Evolutionary conservation across 805 yeast species (phyloP).

Genomic region (Debaryomyces tyrocola): DNA sequence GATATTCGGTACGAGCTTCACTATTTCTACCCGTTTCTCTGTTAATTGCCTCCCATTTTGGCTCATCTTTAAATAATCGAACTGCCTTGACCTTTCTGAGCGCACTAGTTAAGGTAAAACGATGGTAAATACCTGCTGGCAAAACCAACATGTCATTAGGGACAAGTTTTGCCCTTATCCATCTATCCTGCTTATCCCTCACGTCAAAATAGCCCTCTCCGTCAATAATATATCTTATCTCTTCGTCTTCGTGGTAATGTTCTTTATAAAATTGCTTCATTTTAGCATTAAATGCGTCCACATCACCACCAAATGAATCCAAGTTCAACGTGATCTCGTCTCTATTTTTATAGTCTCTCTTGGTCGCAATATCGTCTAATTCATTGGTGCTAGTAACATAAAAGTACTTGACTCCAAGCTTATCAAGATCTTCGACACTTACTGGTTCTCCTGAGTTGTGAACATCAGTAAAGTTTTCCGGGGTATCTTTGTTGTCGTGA

Average conservation of each 20-base stretch:
- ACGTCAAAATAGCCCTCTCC: slow-evolving; percentile 95
- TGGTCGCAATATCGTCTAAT: slow-evolving; percentile 65
- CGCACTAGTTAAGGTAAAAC: slow-evolving; percentile 72
- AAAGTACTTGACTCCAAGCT: slow-evolving; percentile 69
- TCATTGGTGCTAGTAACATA: slow-evolving; percentile 48
- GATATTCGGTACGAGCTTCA: slow-evolving; percentile 37
- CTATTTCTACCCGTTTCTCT: slow-evolving; percentile 48
- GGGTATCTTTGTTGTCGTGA: slow-evolving; percentile 60
- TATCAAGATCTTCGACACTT: slow-evolving; percentile 45
- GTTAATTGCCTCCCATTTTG: slow-evolving; percentile 89
- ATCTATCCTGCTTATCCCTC: slow-evolving; percentile 56
- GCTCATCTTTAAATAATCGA: slow-evolving; percentile 89
- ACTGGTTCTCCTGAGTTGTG: slow-evolving; percentile 72
- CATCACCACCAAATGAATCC: slow-evolving; percentile 59
- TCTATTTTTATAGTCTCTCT: slow-evolving; percentile 76
- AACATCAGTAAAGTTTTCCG: slow-evolving; percentile 60
- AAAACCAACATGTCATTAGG: slow-evolving; percentile 68
- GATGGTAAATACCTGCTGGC: slow-evolving; percentile 93
- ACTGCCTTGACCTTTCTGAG: slow-evolving; percentile 69
- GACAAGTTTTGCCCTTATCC: slow-evolving; percentile 74
- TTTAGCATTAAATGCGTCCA: slow-evolving; percentile 56
- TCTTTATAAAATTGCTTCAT: slow-evolving; percentile 73
- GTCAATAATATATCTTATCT: slow-evolving; percentile 82
- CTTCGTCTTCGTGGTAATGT: slow-evolving; percentile 96
- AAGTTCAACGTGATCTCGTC: slow-evolving; percentile 67